phyloP scores from a whole-genome alignment of 768 basidiomycete species.

The Termitomyces eurrhizus region DNA sequence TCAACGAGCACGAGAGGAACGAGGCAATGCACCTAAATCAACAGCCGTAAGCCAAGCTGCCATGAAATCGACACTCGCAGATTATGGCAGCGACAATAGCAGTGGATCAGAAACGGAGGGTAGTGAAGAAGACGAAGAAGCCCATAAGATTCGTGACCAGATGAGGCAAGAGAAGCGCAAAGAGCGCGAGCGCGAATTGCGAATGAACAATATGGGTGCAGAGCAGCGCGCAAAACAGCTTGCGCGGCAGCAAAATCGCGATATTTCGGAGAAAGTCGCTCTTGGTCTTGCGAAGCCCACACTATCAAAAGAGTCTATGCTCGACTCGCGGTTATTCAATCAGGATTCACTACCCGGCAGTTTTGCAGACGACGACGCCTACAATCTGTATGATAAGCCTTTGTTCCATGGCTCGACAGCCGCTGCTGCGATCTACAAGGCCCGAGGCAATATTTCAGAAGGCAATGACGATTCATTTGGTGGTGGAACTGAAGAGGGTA shows the following conservation, averaged over 20 bases:
- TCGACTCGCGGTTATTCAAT: constrained; percentile 97
- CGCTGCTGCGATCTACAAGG: constrained; percentile 99
- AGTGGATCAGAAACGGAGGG: constrained; percentile 57
- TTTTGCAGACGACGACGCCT: constrained; percentile 92
- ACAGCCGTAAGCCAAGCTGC: constrained; percentile 65
- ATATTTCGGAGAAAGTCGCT: constrained; percentile 98
- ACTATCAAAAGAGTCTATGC: constrained; percentile 92
- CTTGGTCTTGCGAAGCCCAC: constrained; percentile 97
- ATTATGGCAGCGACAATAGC: constrained; percentile 79
- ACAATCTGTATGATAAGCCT: constrained; percentile 91
- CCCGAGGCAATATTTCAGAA: constrained; percentile 78
- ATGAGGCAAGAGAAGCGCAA: constrained; percentile 90
- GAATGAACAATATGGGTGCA: constrained; percentile 98
- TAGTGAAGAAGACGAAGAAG: constrained; percentile 77
- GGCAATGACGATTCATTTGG: constrained; percentile 91
- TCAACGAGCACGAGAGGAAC: constrained; percentile 93
- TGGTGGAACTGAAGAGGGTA: constrained; percentile 94
- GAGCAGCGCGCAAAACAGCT: constrained; percentile 96
- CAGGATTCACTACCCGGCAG: constrained; percentile 78
- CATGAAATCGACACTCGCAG: constrained; percentile 74
- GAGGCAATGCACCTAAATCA: constrained; percentile 70
- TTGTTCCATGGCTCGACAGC: constrained; percentile 96
- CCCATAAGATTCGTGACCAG: constrained; percentile 79
- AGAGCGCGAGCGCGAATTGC: constrained; percentile 95
- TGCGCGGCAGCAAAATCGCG: constrained; percentile 94